Conservation (phyloP, 2,329 filamentous ascomycete genomes). For the Alternaria sp. region DNA sequence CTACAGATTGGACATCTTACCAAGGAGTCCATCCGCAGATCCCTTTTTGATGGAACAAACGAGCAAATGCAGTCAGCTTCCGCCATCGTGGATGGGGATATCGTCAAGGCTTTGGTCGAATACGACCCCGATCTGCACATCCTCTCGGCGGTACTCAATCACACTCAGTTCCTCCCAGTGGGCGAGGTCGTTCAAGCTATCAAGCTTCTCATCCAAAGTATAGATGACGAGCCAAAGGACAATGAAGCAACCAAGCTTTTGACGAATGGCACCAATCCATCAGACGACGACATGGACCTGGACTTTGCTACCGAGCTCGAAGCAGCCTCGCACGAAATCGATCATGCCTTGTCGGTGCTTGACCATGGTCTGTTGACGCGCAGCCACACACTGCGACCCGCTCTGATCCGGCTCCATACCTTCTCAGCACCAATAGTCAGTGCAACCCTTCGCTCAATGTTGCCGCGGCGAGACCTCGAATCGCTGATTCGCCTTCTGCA, state of each 20-base stretch:
- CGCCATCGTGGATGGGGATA: conserved; percentile 63
- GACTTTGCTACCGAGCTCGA: conserved; percentile 49
- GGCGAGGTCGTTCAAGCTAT: conserved; percentile 71
- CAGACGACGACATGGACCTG: conserved; percentile 40
- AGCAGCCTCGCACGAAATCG: conserved; percentile 61
- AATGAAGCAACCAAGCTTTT: conserved; percentile 49
- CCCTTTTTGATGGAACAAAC: conserved; percentile 38
- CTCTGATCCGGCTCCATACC: conserved; percentile 72
- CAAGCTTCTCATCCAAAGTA: conserved; percentile 70
- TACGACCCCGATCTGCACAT: conserved; percentile 73
- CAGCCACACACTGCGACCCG: conserved; percentile 68
- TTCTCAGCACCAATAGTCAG: conserved; percentile 68
- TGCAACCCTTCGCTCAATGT: conserved; percentile 66
- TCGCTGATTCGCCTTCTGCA: conserved; percentile 75
- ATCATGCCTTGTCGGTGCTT: conserved; percentile 71
- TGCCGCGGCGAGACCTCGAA: conserved; percentile 71
- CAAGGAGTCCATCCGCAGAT: conserved; percentile 52
- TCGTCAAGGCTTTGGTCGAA: conserved; percentile 67
- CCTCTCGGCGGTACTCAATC: conserved; percentile 68
- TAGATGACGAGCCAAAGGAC: conserved; percentile 57
- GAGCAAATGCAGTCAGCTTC: conserved; percentile 55
- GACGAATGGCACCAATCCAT: conserved; percentile 35
- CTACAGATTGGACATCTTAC: conserved; percentile 62
- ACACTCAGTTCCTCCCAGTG: conserved; percentile 68
- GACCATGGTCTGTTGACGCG: conserved; percentile 68